These are phyloP conservation scores for Cytospora paraplurivora DNA, from an alignment of 2,329 filamentous ascomycete genomes.

Conservation along the genomic window DNA sequence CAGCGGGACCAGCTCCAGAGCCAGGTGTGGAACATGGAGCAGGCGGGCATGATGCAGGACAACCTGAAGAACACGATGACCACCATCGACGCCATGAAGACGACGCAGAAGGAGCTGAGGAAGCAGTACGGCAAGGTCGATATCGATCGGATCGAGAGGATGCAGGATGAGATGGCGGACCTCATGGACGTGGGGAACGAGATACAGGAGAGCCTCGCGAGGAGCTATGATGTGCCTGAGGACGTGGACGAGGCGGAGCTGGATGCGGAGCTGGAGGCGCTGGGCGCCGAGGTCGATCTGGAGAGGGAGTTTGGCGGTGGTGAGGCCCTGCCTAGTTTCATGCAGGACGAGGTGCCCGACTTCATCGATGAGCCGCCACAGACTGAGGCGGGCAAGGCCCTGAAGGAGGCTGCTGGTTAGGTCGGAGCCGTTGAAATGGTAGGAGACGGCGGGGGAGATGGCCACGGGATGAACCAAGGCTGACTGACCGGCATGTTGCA, in stretches of 20 bases:
- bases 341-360: slow-evolving; percentile 86
- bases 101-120: slow-evolving; percentile 87
- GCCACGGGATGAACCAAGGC: not conserved
- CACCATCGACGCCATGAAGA: slow-evolving; percentile 96
- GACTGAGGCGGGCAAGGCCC: slow-evolving; percentile 59
- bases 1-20: slow-evolving; percentile 92
- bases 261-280: slow-evolving; percentile 91
- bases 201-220: slow-evolving; percentile 90
- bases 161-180: slow-evolving; percentile 99
- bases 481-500: too few species aligned
- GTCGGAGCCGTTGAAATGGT: slow-evolving; percentile 5
- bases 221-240: slow-evolving; percentile 93
- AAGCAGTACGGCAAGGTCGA: slow-evolving; percentile 97
- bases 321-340: slow-evolving; percentile 74
- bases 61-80: slow-evolving; percentile 99
- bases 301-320: slow-evolving; percentile 65
- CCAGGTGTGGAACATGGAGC: slow-evolving; percentile 99
- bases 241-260: slow-evolving; percentile 96
- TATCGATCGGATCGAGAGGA: slow-evolving; percentile 92
- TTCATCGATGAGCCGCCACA: slow-evolving; percentile 92
- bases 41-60: slow-evolving; percentile 97
- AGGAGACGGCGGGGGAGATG: not conserved
- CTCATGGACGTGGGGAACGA: slow-evolving; percentile 97
- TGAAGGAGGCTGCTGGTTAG: slow-evolving; percentile 75
- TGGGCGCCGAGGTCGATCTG: slow-evolving; percentile 91